A percentile compares a stretch with the other conserved stretches of the same genome.
phyloP scores from a whole-genome alignment of 164 flowering plant genomes.

The Cinnamomum chago region DNA sequence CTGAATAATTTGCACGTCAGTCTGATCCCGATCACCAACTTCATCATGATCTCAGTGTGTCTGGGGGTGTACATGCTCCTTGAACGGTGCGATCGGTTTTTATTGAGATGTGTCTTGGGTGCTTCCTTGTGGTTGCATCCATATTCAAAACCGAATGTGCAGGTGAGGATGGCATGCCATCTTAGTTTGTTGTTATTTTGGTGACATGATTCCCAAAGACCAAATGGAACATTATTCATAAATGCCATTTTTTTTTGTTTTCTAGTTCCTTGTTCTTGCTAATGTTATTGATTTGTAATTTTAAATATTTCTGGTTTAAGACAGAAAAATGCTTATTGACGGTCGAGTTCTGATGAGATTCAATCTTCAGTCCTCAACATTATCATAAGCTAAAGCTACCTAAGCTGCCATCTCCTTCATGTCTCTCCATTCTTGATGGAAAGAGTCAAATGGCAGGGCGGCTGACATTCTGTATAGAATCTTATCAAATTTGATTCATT shows the following conservation, averaged over 20 bases:
- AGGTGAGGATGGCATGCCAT: not conserved
- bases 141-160: no score
- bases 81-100: not conserved
- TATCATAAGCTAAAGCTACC: constrained; percentile 15
- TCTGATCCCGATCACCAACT: constrained; percentile 25
- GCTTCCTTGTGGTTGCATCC: not conserved
- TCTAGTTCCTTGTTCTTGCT: no score
- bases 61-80: not conserved
- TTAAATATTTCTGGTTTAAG: not conserved
- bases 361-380: constrained; percentile 13
- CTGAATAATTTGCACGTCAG: constrained; percentile 37
- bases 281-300: no score
- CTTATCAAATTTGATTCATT: no score
- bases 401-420: not conserved
- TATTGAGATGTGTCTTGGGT: no score
- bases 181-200: not conserved
- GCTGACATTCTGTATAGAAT: not conserved
- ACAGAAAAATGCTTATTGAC: constrained; percentile 3
- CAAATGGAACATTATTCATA: not conserved
- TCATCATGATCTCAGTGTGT: not conserved
- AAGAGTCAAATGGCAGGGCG: constrained; percentile 4
- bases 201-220: not conserved
- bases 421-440: not conserved
- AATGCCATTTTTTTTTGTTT: no score
- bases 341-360: constrained; percentile 17